Percentiles rank a stretch among this genome's conserved stretches.
These are phyloP conservation scores for Lepidium didymum DNA, from an alignment of 345 rosid species.

Conservation along the genomic window DNA sequence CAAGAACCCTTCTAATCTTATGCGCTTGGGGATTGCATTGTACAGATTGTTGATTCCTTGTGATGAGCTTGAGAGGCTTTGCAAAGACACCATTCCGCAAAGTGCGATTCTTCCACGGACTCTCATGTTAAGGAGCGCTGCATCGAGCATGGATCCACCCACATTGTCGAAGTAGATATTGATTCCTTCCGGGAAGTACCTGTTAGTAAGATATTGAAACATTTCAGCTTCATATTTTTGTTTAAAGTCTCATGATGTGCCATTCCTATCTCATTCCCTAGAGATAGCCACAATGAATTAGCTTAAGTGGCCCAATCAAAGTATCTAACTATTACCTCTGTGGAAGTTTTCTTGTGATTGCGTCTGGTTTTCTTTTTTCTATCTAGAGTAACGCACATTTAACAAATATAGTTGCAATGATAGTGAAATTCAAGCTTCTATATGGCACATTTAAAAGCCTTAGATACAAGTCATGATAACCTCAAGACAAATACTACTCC, in stretches of 20 bases:
- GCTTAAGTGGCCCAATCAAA: neutral
- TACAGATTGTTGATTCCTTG: conserved; percentile 43
- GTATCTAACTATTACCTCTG: neutral
- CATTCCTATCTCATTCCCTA: neutral
- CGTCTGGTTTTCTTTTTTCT: neutral
- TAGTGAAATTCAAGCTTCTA: neutral
- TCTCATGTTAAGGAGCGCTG: conserved; percentile 61
- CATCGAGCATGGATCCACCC: conserved; percentile 67
- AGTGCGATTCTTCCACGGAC: conserved; percentile 55
- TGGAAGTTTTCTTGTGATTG: neutral
- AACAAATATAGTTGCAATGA: neutral
- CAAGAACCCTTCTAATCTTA: conserved; percentile 57
- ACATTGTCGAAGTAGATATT: conserved; percentile 73
- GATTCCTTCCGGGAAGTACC: conserved; percentile 62
- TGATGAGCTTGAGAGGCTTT: conserved; percentile 28
- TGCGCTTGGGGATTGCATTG: conserved; percentile 37
- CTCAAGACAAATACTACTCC: neutral
- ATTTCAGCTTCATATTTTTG: neutral
- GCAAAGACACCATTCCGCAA: conserved; percentile 64
- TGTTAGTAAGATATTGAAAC: conserved; percentile 5
- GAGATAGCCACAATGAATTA: neutral
- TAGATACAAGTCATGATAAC: neutral
- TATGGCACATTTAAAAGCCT: neutral
- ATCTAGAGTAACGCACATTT: neutral
- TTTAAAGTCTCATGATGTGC: neutral